phyloP scores from a whole-genome alignment of 176 grass and related monocot species.

The Rhynchospora breviuscula region DNA sequence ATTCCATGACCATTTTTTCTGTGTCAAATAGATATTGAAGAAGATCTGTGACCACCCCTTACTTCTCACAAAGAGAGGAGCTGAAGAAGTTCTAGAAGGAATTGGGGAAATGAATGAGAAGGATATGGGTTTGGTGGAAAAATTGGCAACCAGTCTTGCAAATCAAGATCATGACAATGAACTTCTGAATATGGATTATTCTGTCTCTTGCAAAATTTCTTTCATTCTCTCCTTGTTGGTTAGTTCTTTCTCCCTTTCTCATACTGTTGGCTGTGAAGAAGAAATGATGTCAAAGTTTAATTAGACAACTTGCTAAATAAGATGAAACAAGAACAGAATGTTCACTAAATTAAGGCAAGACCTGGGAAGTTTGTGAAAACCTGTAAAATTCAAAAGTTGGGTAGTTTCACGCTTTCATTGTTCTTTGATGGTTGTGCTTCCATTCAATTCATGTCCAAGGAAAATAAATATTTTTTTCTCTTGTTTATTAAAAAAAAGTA shows the following conservation, averaged over 20 bases:
- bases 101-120: constrained; percentile 61
- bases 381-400: background rate
- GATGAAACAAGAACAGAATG: background rate
- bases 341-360: background rate
- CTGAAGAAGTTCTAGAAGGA: constrained; percentile 73
- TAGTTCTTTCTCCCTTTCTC: constrained; percentile 24
- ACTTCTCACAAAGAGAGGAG: constrained; percentile 67
- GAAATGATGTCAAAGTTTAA: background rate
- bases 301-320: background rate
- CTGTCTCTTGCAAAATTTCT: constrained; percentile 85
- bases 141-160: constrained; percentile 75
- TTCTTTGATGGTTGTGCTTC: background rate
- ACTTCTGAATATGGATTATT: constrained; percentile 44
- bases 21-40: constrained; percentile 69
- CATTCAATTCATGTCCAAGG: background rate
- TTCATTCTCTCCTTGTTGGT: constrained; percentile 87
- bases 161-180: constrained; percentile 51
- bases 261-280: background rate
- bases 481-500: background rate
- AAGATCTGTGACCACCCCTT: constrained; percentile 93
- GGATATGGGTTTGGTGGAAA: constrained; percentile 64
- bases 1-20: background rate
- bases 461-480: background rate
- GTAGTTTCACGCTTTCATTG: background rate
- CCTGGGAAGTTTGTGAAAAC: background rate